Base-by-base conservation (phyloP, 129 eudicot species). In the Flaveria brownii region DNA sequence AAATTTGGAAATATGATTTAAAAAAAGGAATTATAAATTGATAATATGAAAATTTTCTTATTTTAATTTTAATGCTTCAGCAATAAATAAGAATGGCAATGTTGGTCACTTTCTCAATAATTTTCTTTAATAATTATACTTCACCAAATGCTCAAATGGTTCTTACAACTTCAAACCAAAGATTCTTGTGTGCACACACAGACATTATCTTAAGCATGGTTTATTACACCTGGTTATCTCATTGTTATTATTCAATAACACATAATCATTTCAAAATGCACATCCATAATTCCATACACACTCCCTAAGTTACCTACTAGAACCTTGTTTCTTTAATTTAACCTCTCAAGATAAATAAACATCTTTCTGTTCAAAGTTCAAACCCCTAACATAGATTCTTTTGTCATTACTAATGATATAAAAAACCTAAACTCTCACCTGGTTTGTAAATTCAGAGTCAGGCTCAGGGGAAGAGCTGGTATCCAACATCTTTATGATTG, bases 401-500 rank as follows among this genome's bases (percentile, higher is more conserved):
- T 50, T 30, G 50, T 26, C 61, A 18, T 55, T 30, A 17, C 9
- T 25, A 33, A 39, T 57, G 13, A 49, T 0, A 25, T 8, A 70
- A 42, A 12, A 49, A 30, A 20, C 36, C 50, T 16, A 36, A 64
- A 33, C 26, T 41, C 65, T 69, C 49, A 87, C 91, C 91, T 87
- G 91, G 65, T 80, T 76, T 30, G 84, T 79, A 50, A 87, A 87
- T 12, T 87, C 88, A 39, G 45, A 12, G 18, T 87, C 91, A 23
- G 84, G 82, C 39, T 85, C 88, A 18, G 85, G 78, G 62, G 83
- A 75, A 69, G 88, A 77, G 78, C 85, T 71, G 7, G 90, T 71
- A 59, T 88, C 90, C 49, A 88, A 50, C 79, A 84, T 88, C 80
- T 88, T 88, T 20, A 88, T 68, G 5, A 87, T 86, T 51, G 85